Evolutionary conservation across 768 basidiomycete genomes (phyloP), one percentile per base, ranked within the genome.

Genomic region (Russula foetens): DNA sequence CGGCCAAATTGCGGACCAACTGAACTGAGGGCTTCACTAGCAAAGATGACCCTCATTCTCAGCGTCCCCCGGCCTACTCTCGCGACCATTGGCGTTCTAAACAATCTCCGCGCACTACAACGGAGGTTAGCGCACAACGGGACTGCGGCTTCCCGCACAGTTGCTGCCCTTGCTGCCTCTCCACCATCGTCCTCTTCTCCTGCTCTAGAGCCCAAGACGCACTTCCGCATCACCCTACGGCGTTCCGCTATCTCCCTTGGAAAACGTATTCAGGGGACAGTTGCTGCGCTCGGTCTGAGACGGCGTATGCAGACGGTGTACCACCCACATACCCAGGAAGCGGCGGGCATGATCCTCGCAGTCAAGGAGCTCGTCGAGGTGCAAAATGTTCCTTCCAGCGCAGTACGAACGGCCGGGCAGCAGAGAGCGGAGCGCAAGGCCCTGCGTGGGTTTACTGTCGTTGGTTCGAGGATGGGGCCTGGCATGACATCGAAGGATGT

Each of bases 321-420:
- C 69, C 87, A 90, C 67, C 77, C 79, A 4, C 87, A 89, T 67
- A 79, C 80, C 0, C 84, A 85, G 0, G 85, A 86, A 58, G 78
- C 82, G 3, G 93, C 92, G 0, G 94, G 95, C 15, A 90, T 90
- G 72, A 93, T 97, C 52, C 76, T 98, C 50, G 74, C 74, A 24
- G 84, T 97, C 58, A 98, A 97, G 78, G 94, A 98, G 74, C 76
- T 98, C 46, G 82, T 97, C 11, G 81, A 88, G 69, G 93, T 98
- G 45, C 80, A 85, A 71, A 96, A 95, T 69, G 92, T 97, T 17
- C 81, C 86, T 0, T 75, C 76, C 26, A 76, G 78, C 35, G 75
- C 79, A 57, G 90, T 92, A 26, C 78, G 79, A 74, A 86, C 83
- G n/a, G 84, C 84, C 69, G 74, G 80, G 63, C 79, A 90, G 73